phyloP scores from a whole-genome alignment of 2,329 filamentous ascomycete genomes.

The Huntiella omanensis region DNA sequence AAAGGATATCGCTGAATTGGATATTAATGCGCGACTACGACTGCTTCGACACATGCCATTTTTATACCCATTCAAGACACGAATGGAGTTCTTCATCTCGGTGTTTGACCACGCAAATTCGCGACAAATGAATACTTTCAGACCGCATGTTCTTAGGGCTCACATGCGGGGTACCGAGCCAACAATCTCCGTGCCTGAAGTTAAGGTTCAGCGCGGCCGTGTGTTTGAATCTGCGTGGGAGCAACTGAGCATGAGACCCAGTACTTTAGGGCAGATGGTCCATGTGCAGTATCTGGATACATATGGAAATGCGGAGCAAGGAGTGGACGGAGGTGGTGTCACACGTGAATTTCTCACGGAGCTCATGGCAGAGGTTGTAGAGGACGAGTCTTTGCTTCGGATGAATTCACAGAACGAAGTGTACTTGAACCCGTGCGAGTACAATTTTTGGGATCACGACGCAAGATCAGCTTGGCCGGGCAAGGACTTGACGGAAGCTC shows the following conservation, averaged over 20 bases:
- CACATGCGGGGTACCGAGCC: constrained; percentile 22
- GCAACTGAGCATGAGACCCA: constrained; percentile 64
- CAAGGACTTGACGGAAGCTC: no score
- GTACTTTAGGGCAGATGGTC: constrained; percentile 81
- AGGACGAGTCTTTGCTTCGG: constrained; percentile 47
- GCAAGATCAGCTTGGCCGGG: no score
- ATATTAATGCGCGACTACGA: constrained; percentile 66
- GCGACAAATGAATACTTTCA: constrained; percentile 22
- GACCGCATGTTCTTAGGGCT: no score
- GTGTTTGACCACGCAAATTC: constrained; percentile 68
- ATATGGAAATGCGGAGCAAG: constrained; percentile 71
- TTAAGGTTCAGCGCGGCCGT: constrained; percentile 31
- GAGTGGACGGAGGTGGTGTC: constrained; percentile 91
- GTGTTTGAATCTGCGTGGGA: constrained; percentile 77
- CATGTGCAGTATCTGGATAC: constrained; percentile 92
- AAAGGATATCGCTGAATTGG: background rate
- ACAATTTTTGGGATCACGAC: no score
- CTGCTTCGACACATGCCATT: constrained; percentile 94
- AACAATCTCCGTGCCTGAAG: constrained; percentile 6
- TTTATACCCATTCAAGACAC: constrained; percentile 77
- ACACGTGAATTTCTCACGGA: constrained; percentile 94
- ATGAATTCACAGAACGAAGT: constrained; percentile 64
- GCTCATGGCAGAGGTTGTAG: constrained; percentile 71
- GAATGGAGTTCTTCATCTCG: constrained; percentile 82
- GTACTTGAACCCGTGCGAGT: constrained; percentile 11